phyloP scores from a whole-genome alignment of 108 stramenopile genomes.

The Nannochloropsis gaditana region DNA sequence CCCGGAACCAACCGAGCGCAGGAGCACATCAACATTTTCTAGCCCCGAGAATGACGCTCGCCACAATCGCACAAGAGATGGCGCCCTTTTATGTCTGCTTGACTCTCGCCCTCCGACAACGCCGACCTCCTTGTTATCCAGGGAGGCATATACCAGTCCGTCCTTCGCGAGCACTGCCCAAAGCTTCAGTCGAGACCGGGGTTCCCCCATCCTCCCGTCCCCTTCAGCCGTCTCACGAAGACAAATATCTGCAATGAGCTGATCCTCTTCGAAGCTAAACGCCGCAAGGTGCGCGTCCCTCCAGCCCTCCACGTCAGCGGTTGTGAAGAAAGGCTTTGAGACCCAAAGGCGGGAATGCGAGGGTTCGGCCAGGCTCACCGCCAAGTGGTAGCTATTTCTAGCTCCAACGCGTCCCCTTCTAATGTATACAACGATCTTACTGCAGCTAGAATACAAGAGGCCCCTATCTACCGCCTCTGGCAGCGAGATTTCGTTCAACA shows the following conservation, averaged over 20 bases:
- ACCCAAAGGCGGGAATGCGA: conserved; percentile 17
- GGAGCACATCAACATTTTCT: not conserved
- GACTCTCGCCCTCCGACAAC: not conserved
- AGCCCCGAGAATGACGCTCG: not conserved
- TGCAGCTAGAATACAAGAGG: not conserved
- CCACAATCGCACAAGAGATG: conserved; percentile 11
- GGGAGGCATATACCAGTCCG: not conserved
- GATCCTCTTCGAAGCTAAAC: not conserved
- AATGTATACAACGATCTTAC: not conserved
- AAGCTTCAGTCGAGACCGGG: not conserved
- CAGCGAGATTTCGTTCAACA: conserved; percentile 1
- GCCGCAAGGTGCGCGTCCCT: not conserved
- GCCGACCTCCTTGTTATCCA: not conserved
- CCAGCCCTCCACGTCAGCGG: not conserved
- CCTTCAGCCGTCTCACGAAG: not conserved
- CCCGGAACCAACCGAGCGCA: not conserved
- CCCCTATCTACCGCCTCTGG: not conserved
- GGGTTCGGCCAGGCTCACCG: conserved; percentile 7
- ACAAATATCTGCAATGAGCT: not conserved
- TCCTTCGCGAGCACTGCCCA: not conserved
- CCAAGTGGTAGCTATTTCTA: not conserved
- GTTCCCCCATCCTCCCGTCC: not conserved
- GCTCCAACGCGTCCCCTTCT: not conserved
- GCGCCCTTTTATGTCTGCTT: not conserved
- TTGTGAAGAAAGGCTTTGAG: not conserved